These are phyloP conservation scores for Penicillium samsonianum DNA, from an alignment of 495 filamentous ascomycete species.

Conservation along the genomic window DNA sequence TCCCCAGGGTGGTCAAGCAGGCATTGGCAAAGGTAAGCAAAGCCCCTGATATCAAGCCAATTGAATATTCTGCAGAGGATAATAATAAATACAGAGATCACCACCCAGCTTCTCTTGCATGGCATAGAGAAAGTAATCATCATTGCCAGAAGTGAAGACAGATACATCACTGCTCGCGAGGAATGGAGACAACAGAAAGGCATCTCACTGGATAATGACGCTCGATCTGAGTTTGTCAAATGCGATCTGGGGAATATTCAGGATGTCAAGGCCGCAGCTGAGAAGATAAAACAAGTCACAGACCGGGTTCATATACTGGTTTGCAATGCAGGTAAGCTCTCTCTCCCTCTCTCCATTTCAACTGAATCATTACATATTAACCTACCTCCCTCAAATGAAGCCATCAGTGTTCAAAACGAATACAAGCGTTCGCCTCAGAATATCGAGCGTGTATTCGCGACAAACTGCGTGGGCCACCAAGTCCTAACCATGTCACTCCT, in stretches of 20 bases:
- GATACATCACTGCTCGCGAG: conserved; percentile 24
- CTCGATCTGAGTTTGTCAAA: no score
- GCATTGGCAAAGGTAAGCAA: conserved; percentile 37
- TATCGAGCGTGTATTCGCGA: conserved; percentile 38
- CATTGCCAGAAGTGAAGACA: conserved; percentile 32
- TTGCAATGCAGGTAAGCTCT: conserved; percentile 39
- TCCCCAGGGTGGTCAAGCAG: conserved; percentile 38
- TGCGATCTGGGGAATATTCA: conserved; percentile 37
- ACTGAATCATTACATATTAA: not conserved
- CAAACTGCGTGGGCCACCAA: conserved; percentile 45
- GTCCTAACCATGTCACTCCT: conserved; percentile 37
- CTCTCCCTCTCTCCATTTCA: not conserved
- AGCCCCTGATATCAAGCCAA: not conserved
- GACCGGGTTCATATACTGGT: conserved; percentile 40
- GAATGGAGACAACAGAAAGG: conserved; percentile 26
- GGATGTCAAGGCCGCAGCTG: conserved; percentile 25
- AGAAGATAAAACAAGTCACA: conserved; percentile 20
- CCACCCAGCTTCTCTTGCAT: conserved; percentile 42
- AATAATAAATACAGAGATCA: conserved; percentile 31
- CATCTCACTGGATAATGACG: conserved; percentile 22
- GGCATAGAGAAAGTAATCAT: conserved; percentile 39
- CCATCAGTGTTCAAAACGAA: conserved; percentile 17
- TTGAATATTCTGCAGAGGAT: not conserved
- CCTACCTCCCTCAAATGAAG: not conserved
- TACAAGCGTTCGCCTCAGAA: conserved; percentile 31